Percentiles rank a stretch among this genome's conserved stretches.
Conservation (phyloP, 805 yeast genomes). For the Metschnikowia picachoensis region DNA sequence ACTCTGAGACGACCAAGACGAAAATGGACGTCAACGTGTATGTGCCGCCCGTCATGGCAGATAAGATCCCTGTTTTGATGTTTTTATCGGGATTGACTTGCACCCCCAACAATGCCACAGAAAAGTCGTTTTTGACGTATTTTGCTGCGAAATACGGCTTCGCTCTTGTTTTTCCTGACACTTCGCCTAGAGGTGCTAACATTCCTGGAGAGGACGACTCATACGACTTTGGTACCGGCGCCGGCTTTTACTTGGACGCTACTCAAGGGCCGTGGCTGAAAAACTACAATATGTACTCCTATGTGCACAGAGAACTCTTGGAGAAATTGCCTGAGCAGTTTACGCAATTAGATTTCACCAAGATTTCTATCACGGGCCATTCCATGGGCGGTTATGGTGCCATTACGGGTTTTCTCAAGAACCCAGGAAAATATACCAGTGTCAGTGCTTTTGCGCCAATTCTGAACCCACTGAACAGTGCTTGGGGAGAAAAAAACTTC, state of each 20-base stretch:
- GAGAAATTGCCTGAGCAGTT: slow-evolving; percentile 42
- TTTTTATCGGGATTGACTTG: slow-evolving; percentile 90
- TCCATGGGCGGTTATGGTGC: slow-evolving; percentile 99
- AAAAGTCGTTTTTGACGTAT: slow-evolving; percentile 84
- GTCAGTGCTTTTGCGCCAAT: slow-evolving; percentile 93
- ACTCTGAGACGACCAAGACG: slow-evolving; percentile 60
- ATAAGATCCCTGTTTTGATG: slow-evolving; percentile 63
- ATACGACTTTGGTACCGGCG: slow-evolving; percentile 93
- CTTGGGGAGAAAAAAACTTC: slow-evolving; percentile 90
- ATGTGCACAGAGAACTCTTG: slow-evolving; percentile 72
- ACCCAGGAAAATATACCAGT: slow-evolving; percentile 70
- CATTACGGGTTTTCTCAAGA: slow-evolving; percentile 56
- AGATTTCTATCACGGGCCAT: slow-evolving; percentile 84
- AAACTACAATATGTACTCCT: slow-evolving; percentile 84
- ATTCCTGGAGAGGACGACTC: slow-evolving; percentile 76
- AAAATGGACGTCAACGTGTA: slow-evolving; percentile 82
- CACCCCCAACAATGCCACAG: slow-evolving; percentile 88
- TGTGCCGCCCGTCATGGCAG: slow-evolving; percentile 51
- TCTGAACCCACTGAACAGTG: slow-evolving; percentile 67
- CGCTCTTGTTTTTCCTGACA: slow-evolving; percentile 91
- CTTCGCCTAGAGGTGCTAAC: slow-evolving; percentile 86
- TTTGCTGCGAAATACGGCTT: slow-evolving; percentile 79
- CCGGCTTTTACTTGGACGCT: slow-evolving; percentile 92
- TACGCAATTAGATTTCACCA: slow-evolving; percentile 55
- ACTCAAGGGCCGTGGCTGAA: slow-evolving; percentile 64